Base-by-base conservation (phyloP, 2,329 filamentous ascomycete genomes). In the Penicillium sp. region DNA sequence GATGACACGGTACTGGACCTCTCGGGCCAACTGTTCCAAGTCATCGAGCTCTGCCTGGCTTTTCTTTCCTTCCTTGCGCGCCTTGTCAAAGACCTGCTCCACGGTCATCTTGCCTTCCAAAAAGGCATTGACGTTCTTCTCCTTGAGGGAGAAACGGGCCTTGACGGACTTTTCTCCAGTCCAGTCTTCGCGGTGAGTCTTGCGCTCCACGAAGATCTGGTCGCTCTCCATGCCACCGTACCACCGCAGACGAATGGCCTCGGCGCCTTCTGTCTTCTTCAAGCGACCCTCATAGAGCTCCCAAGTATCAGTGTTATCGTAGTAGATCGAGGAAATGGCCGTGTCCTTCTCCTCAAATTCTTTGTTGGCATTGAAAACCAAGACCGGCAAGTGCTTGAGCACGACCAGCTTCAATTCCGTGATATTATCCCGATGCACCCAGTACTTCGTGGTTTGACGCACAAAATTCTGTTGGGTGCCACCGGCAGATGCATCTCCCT, bases 121-220 rank as follows among this genome's bases (percentile, higher is more conserved):
- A 72, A 92, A 99, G 13, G 90, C 83, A 69, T 97, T 97, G 68
- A 99, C 88, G 59, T 97, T 90, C 82, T 99, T 99, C 78, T 99
- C 94, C 79, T 99, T 97, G 60, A 94, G 81, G 8, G 89, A 83
- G 69, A 99, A 99, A 41, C 94, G 89, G 41, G 94, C 93, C 79
- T 99, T 99, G 76, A 99, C 94, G 1, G 93, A 97, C 77, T 97
- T 96, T 73, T 99, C 94, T 54, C 94, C 94, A 0, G 94, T 99
- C 94, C 94, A 99, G 73, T 99, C 94, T 74, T 99, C 94, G 38
- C 94, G 88, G 78, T 99, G 94, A 1, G 94, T 99, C 77, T 99
- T 99, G 58, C 94, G 86, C 79, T 99, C 94, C 22, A 99, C 88
- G 68, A 97, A 99, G 53, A 97, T 95, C 50, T 90, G 94, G 69